Evolutionary conservation across 306 rosid species (phyloP), one percentile per base, ranked within the genome.

Genomic region (Lablab purpureus): DNA sequence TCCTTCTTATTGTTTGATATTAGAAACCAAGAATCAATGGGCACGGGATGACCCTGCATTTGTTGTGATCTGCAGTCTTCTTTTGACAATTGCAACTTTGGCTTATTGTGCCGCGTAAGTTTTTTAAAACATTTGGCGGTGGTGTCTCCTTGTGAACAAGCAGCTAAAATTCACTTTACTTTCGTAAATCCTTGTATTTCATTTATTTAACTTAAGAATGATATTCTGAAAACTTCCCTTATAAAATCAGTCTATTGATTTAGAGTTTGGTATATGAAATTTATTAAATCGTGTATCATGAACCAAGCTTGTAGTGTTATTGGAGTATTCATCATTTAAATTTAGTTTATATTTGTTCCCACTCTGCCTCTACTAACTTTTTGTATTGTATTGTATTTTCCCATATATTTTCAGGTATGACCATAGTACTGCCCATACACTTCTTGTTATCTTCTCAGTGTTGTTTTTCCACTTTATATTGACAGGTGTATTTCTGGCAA

Each of bases 21-120:
- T 94, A 96, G 99, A 96, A 91, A 96, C 99, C 87, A 96, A 96
- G 94, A 96, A 96, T 76, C 99, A 96, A 85, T 96, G 99, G 99
- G 98, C 99, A 71, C 99, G 99, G 27, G 99, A 96, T 51, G 99
- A 96, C 81, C 99, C 99, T 87, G 99, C 97, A 84, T 96, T 96
- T 89, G 89, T 93, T 91, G 99, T 96, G 89, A 93, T 96, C 88
- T 96, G 96, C 92, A 93, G 94, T 85, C 90, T 96, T 88, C 97
- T 96, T 87, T 79, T 96, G 89, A 80, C 87, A 18, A 91, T 96
- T 82, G 91, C 99, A 74, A 85, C 94, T 66, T 81, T 89, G 89
- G 98, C 99, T 37, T 96, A 93, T 83, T 93, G 98, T 88, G 98
- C 92, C 21, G 98, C 98, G 99, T 96, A 91, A 93, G 98, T 90